phyloP scores from a whole-genome alignment of 225 moss, liverwort and hornwort genomes.

The Sphagnum contortum region DNA sequence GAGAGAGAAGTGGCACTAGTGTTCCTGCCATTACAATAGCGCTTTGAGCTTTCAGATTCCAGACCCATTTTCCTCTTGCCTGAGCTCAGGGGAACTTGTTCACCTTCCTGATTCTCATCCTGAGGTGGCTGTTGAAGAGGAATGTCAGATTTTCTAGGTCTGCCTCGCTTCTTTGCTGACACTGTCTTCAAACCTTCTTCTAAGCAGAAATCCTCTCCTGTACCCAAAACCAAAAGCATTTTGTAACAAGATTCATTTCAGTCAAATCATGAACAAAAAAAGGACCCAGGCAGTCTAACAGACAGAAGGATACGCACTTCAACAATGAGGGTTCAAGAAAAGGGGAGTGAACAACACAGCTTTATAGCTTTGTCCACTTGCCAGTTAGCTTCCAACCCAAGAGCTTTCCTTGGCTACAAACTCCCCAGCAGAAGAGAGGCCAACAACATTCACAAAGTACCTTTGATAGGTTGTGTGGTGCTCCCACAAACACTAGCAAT shows the following conservation, averaged over 20 bases:
- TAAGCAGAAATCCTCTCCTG: conserved; percentile 46
- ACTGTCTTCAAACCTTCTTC: conserved; percentile 31
- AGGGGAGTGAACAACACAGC: no score
- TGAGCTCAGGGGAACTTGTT: conserved; percentile 9
- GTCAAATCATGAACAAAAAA: no score
- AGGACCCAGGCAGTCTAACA: no score
- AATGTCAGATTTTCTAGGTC: conserved; percentile 36
- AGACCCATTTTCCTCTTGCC: conserved; percentile 52
- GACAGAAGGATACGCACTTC: no score
- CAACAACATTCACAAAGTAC: conserved; percentile 6
- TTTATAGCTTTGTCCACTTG: no score
- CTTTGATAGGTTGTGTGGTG: conserved; percentile 23
- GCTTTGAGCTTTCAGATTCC: conserved; percentile 40
- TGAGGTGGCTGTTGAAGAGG: conserved; percentile 4
- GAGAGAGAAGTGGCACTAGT: conserved; percentile 10
- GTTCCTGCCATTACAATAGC: conserved; percentile 31
- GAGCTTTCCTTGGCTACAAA: no score
- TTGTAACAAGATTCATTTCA: no score
- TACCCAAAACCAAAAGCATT: conserved; percentile 11
- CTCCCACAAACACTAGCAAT: conserved; percentile 32
- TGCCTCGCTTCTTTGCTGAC: conserved; percentile 40
- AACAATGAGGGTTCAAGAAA: no score
- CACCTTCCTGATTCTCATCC: conserved; percentile 14
- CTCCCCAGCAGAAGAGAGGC: no score
- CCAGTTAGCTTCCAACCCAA: no score